Conservation (phyloP, 352 stramenopile species). For the Aphanomyces invadans region DNA sequence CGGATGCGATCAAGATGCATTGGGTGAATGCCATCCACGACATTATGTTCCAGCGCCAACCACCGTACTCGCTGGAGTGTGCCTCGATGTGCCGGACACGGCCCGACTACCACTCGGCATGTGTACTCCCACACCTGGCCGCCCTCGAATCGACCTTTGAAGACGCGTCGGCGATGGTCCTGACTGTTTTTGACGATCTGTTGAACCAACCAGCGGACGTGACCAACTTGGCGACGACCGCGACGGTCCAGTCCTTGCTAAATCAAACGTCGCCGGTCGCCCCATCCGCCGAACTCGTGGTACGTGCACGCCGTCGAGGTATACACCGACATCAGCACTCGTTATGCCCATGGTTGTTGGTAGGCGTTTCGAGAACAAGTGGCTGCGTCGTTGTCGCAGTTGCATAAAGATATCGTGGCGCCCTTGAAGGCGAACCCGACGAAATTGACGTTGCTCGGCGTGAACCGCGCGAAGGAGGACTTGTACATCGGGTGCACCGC, state of each 20-base stretch:
- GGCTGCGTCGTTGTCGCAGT: slow-evolving; percentile 1
- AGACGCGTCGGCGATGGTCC: not conserved
- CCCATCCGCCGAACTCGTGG: not conserved
- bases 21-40: slow-evolving; percentile 76
- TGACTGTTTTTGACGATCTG: not conserved
- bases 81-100: not conserved
- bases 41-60: slow-evolving; percentile 53
- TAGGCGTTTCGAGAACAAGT: slow-evolving; percentile 26
- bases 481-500: slow-evolving; percentile 1
- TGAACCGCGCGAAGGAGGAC: slow-evolving; percentile 18
- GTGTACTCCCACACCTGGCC: not conserved
- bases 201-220: not conserved
- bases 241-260: not conserved
- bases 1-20: slow-evolving; percentile 31
- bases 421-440: not conserved
- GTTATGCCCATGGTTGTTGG: not conserved
- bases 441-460: not conserved
- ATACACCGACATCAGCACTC: not conserved
- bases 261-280: not conserved
- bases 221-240: not conserved
- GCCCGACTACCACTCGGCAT: not conserved
- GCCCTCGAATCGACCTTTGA: not conserved
- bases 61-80: not conserved
- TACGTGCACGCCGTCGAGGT: not conserved
- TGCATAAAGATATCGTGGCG: slow-evolving; percentile 16